Conservation (phyloP, 305 asterid genomes). For the Fraxinus angustifolia region DNA sequence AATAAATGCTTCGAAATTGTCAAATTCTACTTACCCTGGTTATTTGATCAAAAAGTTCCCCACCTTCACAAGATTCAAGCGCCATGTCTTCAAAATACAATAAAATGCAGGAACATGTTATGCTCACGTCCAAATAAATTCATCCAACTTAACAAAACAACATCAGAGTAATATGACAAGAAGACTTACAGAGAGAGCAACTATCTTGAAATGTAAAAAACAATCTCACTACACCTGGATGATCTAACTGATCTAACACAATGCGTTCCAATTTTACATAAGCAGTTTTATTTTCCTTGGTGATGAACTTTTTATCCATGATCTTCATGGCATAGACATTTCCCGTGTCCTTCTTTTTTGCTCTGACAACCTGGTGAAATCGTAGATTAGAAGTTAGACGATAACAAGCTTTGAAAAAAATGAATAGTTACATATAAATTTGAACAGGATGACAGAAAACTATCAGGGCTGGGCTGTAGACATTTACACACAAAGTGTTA, state of each 20-base stretch:
- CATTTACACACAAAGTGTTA: background rate
- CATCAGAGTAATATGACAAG: constrained; percentile 3
- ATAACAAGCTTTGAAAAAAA: background rate
- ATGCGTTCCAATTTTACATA: constrained; percentile 97
- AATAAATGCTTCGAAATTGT: background rate
- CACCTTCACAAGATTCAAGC: constrained; percentile 99
- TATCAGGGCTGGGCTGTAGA: background rate
- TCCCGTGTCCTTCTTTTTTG: constrained; percentile 92
- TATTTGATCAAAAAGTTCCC: constrained; percentile 97
- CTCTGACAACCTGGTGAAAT: constrained; percentile 80
- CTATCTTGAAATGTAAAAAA: constrained; percentile 93
- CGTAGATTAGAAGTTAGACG: background rate
- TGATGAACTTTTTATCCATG: constrained; percentile 97
- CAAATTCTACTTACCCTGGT: constrained; percentile 63
- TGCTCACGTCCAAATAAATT: constrained; percentile 12
- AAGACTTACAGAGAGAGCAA: constrained; percentile 85
- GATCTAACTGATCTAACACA: constrained; percentile 95
- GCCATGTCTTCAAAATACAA: constrained; percentile 78
- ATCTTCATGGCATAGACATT: constrained; percentile 89
- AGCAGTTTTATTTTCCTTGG: constrained; percentile 96
- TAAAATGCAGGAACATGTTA: constrained; percentile 24
- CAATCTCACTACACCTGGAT: constrained; percentile 87
- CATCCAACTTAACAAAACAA: constrained; percentile 14
- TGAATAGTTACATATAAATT: background rate
- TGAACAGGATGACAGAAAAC: background rate